Evolutionary conservation across 106 monocot species (phyloP).

Genomic region (Dioscorea alata): DNA sequence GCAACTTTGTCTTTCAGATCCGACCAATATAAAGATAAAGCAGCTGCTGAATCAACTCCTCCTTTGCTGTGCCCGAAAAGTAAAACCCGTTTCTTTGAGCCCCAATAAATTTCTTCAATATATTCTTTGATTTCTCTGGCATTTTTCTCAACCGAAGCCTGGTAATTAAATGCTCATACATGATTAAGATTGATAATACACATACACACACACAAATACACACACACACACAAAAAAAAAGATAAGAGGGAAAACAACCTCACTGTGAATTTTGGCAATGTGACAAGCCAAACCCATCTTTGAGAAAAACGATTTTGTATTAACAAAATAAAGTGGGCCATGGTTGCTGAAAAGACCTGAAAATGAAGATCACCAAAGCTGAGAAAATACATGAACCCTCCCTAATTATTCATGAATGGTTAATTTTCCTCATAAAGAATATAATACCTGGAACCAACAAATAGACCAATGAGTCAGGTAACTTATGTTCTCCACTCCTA

Average conservation of each 20-base stretch:
- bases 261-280: slow-evolving; percentile 96
- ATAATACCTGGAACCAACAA: slow-evolving; percentile 84
- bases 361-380: background rate
- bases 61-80: slow-evolving; percentile 98
- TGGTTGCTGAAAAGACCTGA: slow-evolving; percentile 98
- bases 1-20: slow-evolving; percentile 94
- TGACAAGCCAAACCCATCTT: slow-evolving; percentile 96
- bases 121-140: slow-evolving; percentile 84
- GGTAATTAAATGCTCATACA: background rate
- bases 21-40: slow-evolving; percentile 88
- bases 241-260: slow-evolving; percentile 32
- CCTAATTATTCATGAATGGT: background rate
- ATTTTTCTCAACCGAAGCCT: slow-evolving; percentile 92
- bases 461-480: slow-evolving; percentile 88
- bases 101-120: slow-evolving; percentile 97
- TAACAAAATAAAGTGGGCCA: slow-evolving; percentile 89
- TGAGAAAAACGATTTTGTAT: slow-evolving; percentile 84
- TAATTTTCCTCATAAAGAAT: slow-evolving; percentile 1
- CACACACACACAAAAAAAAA: too few species aligned
- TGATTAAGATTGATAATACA: background rate
- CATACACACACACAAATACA: background rate
- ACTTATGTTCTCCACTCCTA: slow-evolving; percentile 80
- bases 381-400: background rate
- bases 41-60: slow-evolving; percentile 94
- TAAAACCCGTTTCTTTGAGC: slow-evolving; percentile 74